Base-by-base conservation (phyloP, 345 rosid species). In the Angophora floribunda region DNA sequence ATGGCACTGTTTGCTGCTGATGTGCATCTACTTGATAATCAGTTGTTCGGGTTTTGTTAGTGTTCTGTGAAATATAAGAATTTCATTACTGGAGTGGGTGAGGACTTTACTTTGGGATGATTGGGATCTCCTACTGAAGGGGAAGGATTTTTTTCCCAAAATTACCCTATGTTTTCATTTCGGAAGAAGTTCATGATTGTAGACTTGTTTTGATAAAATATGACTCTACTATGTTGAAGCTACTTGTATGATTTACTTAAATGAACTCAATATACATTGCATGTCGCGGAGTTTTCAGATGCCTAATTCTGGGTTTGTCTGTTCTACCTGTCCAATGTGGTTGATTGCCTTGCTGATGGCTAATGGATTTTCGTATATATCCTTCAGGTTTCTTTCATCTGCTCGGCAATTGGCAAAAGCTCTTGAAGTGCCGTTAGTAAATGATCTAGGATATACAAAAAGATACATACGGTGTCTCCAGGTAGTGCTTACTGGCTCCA, bases 391-490 rank as follows among this genome's bases (percentile, higher is more conserved):
- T 95, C 97, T 97, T 90, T 93, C 98, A 63, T 96, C 99, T 63
- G 99, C 99, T 87, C 97, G 99, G 87, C 99, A 98, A 92, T 93
- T 97, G 90, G 99, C 98, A 80, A 98, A 98, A 91, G 97, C 99
- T 75, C 93, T 98, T 88, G 99, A 98, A 92, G 99, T 97, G 87
- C 99, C 99, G 44, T 92, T 98, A 89, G 99, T 98, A 85, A 98
- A 98, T 92, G 99, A 98, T 93, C 95, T 98, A 86, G 99, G 99
- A 63, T 98, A 98, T 89, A 97, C 99, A 16, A 98, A 98, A 91
- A 96, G 99, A 97, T 98, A 98, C 80, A 96, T 98, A 32, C 95
- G 99, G 88, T 98, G 99, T 87, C 98, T 98, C 89, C 99, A 98
- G 99, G 99, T 98, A 86, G 90, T 87, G 63, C 51, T 26, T n/a